These are phyloP conservation scores for Russula griseocarnosa DNA, from an alignment of 768 basidiomycete species.

Conservation along the genomic window DNA sequence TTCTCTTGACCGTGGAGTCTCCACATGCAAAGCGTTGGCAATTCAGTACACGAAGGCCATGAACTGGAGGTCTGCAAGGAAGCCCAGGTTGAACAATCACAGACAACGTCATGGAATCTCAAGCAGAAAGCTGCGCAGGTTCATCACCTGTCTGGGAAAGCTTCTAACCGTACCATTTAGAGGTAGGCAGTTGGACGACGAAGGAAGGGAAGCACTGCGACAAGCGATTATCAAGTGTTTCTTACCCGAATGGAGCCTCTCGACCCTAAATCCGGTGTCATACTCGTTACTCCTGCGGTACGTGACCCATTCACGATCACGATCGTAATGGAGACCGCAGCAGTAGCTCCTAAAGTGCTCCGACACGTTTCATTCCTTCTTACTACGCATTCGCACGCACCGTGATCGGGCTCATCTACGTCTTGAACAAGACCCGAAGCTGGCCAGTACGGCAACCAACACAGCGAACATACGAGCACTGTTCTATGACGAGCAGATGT, in stretches of 20 bases:
- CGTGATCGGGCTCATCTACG: slow-evolving; percentile 79
- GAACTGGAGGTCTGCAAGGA: too few species aligned
- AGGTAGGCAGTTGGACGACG: slow-evolving; percentile 62
- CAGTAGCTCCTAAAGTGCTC: slow-evolving; percentile 84
- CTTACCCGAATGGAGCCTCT: slow-evolving; percentile 87
- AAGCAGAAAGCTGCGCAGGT: slow-evolving; percentile 70
- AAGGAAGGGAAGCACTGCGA: slow-evolving; percentile 70
- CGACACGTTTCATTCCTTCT: slow-evolving; percentile 80
- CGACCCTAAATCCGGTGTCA: slow-evolving; percentile 76
- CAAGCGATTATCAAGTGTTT: slow-evolving; percentile 87
- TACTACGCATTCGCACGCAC: slow-evolving; percentile 89
- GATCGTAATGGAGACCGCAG: slow-evolving; percentile 84
- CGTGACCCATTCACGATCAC: slow-evolving; percentile 92
- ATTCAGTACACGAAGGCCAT: too few species aligned
- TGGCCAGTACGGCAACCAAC: slow-evolving; percentile 40
- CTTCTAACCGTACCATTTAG: slow-evolving; percentile 67
- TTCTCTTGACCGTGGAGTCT: too few species aligned
- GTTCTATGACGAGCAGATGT: slow-evolving; percentile 83
- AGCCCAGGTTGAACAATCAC: slow-evolving; percentile 50
- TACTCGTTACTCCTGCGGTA: slow-evolving; percentile 81
- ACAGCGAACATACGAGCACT: slow-evolving; percentile 60
- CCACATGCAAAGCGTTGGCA: too few species aligned
- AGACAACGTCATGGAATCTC: slow-evolving; percentile 75
- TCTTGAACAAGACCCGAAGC: slow-evolving; percentile 68
- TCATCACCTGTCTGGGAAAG: slow-evolving; percentile 65